phyloP scores from a whole-genome alignment of 2,329 filamentous ascomycete genomes.

The Rhytidhysteron rufulum region DNA sequence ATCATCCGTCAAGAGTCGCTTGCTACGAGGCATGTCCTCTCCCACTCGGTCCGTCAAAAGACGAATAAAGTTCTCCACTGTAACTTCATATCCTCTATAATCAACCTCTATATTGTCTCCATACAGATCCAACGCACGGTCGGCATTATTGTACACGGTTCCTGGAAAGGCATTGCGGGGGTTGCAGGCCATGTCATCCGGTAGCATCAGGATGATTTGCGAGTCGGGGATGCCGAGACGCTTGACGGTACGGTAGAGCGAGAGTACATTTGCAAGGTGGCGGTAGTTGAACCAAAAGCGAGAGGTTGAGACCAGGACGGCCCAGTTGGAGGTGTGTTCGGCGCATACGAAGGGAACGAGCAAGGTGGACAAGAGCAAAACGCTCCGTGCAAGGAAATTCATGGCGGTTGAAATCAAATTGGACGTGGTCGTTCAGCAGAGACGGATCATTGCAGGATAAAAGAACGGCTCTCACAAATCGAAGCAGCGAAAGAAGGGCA shows the following conservation, averaged over 20 bases:
- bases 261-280: conserved; percentile 95
- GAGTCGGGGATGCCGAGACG: conserved; percentile 95
- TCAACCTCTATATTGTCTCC: conserved; percentile 99
- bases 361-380: conserved; percentile 13
- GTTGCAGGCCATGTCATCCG: conserved; percentile 99
- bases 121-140: conserved; percentile 91
- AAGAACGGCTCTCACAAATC: no score
- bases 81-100: conserved; percentile 96
- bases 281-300: conserved; percentile 99
- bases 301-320: conserved; percentile 95
- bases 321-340: conserved; percentile 98
- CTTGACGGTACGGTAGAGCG: conserved; percentile 96
- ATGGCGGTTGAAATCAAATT: background rate
- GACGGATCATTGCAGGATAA: no score
- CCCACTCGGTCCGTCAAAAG: conserved; percentile 91
- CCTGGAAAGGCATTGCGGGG: conserved; percentile 96
- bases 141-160: conserved; percentile 97
- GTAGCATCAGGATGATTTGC: conserved; percentile 99
- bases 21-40: conserved; percentile 91
- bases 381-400: background rate
- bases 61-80: conserved; percentile 97
- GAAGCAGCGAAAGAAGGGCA: no score
- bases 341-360: conserved; percentile 43
- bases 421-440: background rate
- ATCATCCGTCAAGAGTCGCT: conserved; percentile 89